Conservation (phyloP, 495 filamentous ascomycete species). For the Hapsidospora chrysogenum region DNA sequence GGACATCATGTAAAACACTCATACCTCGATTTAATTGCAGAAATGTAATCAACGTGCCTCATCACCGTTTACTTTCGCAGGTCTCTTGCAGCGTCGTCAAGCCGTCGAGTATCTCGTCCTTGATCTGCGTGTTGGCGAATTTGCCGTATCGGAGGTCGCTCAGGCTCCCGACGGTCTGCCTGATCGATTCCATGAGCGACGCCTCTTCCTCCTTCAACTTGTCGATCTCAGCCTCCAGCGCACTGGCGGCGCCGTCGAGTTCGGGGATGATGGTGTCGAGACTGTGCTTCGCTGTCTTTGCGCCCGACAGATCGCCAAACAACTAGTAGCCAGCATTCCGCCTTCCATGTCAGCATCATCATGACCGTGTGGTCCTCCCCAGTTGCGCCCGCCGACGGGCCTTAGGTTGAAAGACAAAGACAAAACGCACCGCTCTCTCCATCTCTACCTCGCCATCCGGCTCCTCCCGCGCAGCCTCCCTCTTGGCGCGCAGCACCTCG, state of each 20-base stretch:
- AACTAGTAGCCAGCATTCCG: conserved; percentile 30
- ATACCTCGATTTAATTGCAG: too few species aligned
- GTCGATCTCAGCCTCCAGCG: conserved; percentile 49
- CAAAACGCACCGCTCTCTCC: conserved; percentile 43
- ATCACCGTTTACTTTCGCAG: conserved; percentile 33
- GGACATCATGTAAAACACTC: too few species aligned
- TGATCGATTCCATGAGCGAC: conserved; percentile 39
- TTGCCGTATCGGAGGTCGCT: conserved; percentile 75
- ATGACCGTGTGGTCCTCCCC: too few species aligned
- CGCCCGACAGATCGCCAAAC: conserved; percentile 38
- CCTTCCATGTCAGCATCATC: too few species aligned
- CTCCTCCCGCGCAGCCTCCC: conserved; percentile 35
- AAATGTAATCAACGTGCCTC: too few species aligned
- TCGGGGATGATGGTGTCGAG: conserved; percentile 45
- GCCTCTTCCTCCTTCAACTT: conserved; percentile 47
- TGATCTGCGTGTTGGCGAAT: conserved; percentile 40
- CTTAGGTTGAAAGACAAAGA: too few species aligned
- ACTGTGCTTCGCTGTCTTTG: conserved; percentile 33
- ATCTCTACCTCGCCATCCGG: conserved; percentile 50
- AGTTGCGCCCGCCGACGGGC: too few species aligned
- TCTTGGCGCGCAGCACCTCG: conserved; percentile 38
- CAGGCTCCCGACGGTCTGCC: conserved; percentile 47
- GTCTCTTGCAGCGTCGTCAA: conserved; percentile 43
- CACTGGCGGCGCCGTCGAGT: conserved; percentile 46
- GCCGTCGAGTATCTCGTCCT: conserved; percentile 45